Evolutionary conservation across 2,329 filamentous ascomycete species (phyloP), one percentile per base, ranked within the genome.

Genomic region (Aphanocladium album): DNA sequence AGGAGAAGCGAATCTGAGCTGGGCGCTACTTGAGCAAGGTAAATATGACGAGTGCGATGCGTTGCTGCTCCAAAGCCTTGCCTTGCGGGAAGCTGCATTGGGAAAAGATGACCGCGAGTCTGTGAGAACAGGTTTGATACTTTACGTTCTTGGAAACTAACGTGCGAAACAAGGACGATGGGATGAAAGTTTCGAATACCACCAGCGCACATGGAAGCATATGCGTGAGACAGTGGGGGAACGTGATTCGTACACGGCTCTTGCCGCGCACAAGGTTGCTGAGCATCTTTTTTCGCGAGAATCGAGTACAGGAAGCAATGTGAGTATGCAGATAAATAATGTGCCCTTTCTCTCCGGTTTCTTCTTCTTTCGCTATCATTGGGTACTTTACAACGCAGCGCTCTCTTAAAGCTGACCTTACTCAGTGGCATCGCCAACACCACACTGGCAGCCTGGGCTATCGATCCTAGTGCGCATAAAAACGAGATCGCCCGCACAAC

Each of bases 401-500:
- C 6, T 8, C 35, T 39, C 7, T 6, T 39, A 39, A 39, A 12
- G 35, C 35, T 39, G 4, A 14, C 12, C 35, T 4, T 17, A 14
- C 12, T 16, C 5, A 61, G 60, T 35, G 30, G 23, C 11, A 53
- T 43, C 12, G 19, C 62, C 2, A 57, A 63, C 19, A 12, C 5
- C 1, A 60, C 62, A 11, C 46, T 60, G 3, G 45, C 56, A 9
- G 33, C 52, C 1, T 63, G 62, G 62, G 51, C 55, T 4, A 37
- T 62, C 9, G 56, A 63, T 25, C 52, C 43, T 7, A 62, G 7
- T 23, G 60, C 62, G 23, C 55, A 62, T 43, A 62, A 53, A 49
- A 63, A 60, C 37, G 60, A 62, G 23, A 63, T 63, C 47, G 60
- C 60, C 17, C 62, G 62, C 23, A 60, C 60, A n/a, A 62, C 62